Evolutionary conservation across 805 yeast genomes (phyloP).

Genomic region (Saccharomyces eubayanus): DNA sequence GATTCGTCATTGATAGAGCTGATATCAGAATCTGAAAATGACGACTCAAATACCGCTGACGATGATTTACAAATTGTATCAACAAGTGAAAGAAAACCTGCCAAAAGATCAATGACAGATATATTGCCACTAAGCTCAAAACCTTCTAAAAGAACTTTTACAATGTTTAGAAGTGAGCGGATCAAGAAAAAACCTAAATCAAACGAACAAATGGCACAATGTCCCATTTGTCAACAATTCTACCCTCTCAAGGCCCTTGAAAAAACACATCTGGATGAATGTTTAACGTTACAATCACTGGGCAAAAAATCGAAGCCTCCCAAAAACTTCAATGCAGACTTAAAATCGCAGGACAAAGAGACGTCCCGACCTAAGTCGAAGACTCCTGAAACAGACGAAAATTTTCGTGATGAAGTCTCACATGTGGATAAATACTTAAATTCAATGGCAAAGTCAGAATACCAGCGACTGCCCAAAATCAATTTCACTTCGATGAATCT

Average conservation of each 20-base stretch:
- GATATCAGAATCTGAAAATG: slow-evolving; percentile 24
- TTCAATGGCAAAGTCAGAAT: slow-evolving; percentile 33
- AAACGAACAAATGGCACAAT: slow-evolving; percentile 35
- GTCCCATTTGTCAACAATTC: slow-evolving; percentile 57
- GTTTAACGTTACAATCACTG: slow-evolving; percentile 33
- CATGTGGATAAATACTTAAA: slow-evolving; percentile 17
- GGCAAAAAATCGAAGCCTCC: slow-evolving; percentile 3
- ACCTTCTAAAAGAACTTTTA: slow-evolving; percentile 1
- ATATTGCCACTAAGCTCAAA: neutral
- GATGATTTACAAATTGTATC: slow-evolving; percentile 28
- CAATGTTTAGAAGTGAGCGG: slow-evolving; percentile 1
- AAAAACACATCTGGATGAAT: slow-evolving; percentile 52
- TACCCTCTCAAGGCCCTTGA: slow-evolving; percentile 53
- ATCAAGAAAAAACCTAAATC: slow-evolving; percentile 9
- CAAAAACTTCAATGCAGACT: neutral
- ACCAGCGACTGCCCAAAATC: slow-evolving; percentile 48
- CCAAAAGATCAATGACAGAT: slow-evolving; percentile 3
- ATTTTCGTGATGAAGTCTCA: slow-evolving; percentile 1
- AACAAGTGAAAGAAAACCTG: slow-evolving; percentile 19
- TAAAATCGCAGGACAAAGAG: neutral
- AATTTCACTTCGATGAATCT: slow-evolving; percentile 55
- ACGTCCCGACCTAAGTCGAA: neutral
- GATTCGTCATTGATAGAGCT: slow-evolving; percentile 22
- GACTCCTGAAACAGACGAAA: neutral
- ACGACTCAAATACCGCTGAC: slow-evolving; percentile 16